Base-by-base conservation (phyloP, 805 yeast genomes). In the Candida coquimbonensis region DNA sequence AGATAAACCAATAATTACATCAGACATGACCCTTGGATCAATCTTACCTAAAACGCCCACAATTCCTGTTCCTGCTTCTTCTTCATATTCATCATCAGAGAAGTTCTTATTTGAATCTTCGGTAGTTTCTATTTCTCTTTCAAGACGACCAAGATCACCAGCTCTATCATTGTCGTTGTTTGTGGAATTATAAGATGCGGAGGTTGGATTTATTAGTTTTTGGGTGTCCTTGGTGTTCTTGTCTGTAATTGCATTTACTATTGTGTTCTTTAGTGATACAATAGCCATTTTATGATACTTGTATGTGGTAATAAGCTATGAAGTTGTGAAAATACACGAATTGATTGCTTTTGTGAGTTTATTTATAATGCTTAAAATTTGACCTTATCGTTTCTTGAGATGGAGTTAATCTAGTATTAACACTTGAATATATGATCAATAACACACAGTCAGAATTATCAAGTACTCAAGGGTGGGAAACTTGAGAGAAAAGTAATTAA, bases 11-110 rank as follows among this genome's bases (percentile, higher is more conserved):
- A 91, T 91, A 54, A 91, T 88, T 46, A 87, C 74, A 64, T 91
- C 98, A 39, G 93, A 82, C 83, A 91, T 87, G 25, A 90, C 90
- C 63, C 99, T 79, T 9, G 99, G 99, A 61, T 85, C 93, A 43
- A 85, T 72, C 39, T 69, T 75, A 35, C 73, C 74, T 49, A 81
- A n/a, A 13, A 45, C 21, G 16, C 50, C 48, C 27, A 43, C 19
- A 16, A 42, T 27, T 33, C 53, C 50, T 33, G 44, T 50, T 34
- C 48, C 32, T 32, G 41, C 43, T 7, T 46, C 26, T 14, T 42
- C 49, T 11, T 36, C 38, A 9, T 34, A 38, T 9, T 50, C 51
- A 9, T 29, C 31, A 33, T 48, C 45, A 16, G 42, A 37, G 24
- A 41, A 48, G 25, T 40, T 39, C 27, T 46, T 34, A 16, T 24